Evolutionary conservation across 2,329 filamentous ascomycete genomes (phyloP), one percentile per base, ranked within the genome.

Genomic region (Eurotiales sp.): DNA sequence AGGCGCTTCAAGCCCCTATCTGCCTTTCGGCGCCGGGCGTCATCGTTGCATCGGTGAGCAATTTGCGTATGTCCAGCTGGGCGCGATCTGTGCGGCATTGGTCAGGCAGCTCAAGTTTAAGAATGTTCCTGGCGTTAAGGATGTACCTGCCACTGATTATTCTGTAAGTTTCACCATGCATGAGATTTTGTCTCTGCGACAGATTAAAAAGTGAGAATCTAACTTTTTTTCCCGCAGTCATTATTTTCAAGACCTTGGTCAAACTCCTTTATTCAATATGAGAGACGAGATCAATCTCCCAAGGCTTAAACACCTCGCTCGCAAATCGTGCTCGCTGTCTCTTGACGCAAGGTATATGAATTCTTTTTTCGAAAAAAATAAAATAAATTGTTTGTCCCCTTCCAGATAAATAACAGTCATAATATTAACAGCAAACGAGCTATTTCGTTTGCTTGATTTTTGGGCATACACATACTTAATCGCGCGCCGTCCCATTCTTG

Each of bases 31-130:
- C 2, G 86, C 84, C 0, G 86, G 86, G 0, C 74, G 86, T 40
- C 86, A 90, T 65, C 75, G 86, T 17, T 89, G 86, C 60, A 87
- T 90, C 53, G 86, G 86, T 15, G 86, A 89, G 71, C 85, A 87
- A 64, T 89, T 88, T 65, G 85, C 86, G 0, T 88, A 88, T 59
- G 68, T 86, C 40, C 86, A 89, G 61, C 64, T 89, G 37, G 77
- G 78, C 14, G 81, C 82, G 8, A 87, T 89, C 54, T 68, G 88
- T 21, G 77, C 78, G 0, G 82, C 77, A 0, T 66, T 88, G 54
- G 77, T 88, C 8, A 72, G 84, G 10, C 72, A 82, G 43, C 79
- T 88, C 62, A 81, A 77, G 63, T 73, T 88, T 40, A 70, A 64
- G 43, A 85, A 83, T 40, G 57, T 79, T 4, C 77, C 81, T 49